Evolutionary conservation across 169 alveolate genomes (phyloP), one percentile per base, ranked within the genome.

Genomic region (Eimeria brunetti): DNA sequence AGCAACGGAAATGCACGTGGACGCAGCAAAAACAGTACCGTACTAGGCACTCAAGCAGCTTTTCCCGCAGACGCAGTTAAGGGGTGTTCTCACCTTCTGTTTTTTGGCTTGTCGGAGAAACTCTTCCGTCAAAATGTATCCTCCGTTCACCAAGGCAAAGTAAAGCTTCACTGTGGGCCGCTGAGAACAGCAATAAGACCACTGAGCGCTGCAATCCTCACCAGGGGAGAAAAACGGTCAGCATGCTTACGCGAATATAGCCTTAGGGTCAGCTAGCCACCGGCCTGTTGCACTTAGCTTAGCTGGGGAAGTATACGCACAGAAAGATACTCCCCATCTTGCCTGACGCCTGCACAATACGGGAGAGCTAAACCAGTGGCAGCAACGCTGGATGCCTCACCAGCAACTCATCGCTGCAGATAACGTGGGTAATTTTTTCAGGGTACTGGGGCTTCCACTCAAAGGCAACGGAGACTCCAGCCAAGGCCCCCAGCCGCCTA

Each of bases 91-190:
- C 22, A 86, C 93, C 53, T 86, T 86, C 51, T 86, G 53, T 9
- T 75, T 86, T 49, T 16, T 86, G 36, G 83, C 93, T 64, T 86
- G 84, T 36, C 44, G 67, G 60, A 86, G 83, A 46, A 86, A 86
- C 46, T 86, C 93, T 36, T 86, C 93, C 58, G 7, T 86, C 93
- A 86, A 60, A 64, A 86, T 56, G 41, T 41, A 62, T n/a, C 84
- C 80, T 44, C 83, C 83, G 71, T 49, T 86, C 83, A 60, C 93
- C 93, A 86, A n/a, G 49, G 93, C 93, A 22, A 86, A 86, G 75
- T 86, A 86, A 8, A 86, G 67, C 36, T 86, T 86, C 81, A 86
- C 93, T 86, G 93, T 86, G 56, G 83, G 93, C 30, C 93, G 60
- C 93, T 86, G 83, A 41, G 49, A 24, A 49, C 18, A 49, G 67